Evolutionary conservation across 2,329 filamentous ascomycete species (phyloP).

Genomic region (Alternaria sp.): DNA sequence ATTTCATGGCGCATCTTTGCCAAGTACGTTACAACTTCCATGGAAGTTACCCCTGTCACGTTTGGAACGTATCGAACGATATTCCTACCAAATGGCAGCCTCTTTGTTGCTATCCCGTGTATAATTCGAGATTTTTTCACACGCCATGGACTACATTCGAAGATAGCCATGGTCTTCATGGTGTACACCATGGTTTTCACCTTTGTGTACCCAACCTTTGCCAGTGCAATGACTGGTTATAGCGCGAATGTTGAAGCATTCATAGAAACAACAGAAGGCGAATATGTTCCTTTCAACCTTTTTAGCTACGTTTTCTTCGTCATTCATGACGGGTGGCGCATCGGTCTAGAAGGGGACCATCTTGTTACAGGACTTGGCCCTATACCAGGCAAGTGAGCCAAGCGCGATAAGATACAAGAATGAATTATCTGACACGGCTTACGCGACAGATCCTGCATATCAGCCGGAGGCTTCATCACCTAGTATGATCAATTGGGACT

Average conservation of each 20-base stretch:
- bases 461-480: not conserved
- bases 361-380: not conserved
- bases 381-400: not conserved
- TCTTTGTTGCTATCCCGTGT: not conserved
- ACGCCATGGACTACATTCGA: conserved; percentile 26
- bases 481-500: not conserved
- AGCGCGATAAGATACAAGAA: too few species aligned
- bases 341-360: conserved; percentile 12
- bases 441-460: not conserved
- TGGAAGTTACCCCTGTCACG: conserved; percentile 31
- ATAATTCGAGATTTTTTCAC: conserved; percentile 17
- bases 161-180: conserved; percentile 32
- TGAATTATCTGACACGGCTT: not conserved
- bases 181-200: conserved; percentile 28
- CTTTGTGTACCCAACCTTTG: conserved; percentile 28
- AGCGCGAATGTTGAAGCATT: conserved; percentile 17
- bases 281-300: conserved; percentile 16
- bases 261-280: conserved; percentile 16
- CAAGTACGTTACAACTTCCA: conserved; percentile 31
- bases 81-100: conserved; percentile 23
- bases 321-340: conserved; percentile 29
- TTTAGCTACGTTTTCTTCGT: conserved; percentile 19
- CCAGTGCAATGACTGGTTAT: conserved; percentile 36
- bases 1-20: conserved; percentile 31
- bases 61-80: conserved; percentile 29